Conservation (phyloP, 345 rosid genomes). For the Noccaea caerulescens region DNA sequence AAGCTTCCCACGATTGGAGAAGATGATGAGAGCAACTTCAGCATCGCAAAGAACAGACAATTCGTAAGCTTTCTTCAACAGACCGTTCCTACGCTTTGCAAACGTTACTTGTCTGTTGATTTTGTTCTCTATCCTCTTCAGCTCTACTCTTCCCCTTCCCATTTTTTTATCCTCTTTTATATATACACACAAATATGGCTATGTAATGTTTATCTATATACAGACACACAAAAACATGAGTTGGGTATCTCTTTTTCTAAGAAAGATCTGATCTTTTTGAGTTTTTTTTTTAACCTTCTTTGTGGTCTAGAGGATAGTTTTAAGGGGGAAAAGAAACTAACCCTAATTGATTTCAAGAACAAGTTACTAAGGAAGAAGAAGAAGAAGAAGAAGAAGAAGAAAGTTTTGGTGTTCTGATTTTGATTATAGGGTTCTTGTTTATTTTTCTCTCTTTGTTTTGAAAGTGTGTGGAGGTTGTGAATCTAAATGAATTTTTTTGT, state of each 20-base stretch:
- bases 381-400: conserved; percentile 27
- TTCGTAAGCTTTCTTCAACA: conserved; percentile 97
- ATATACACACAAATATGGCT: conserved; percentile 30
- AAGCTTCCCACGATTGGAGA: conserved; percentile 98
- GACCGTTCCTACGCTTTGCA: conserved; percentile 93
- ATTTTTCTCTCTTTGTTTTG: conserved; percentile 12
- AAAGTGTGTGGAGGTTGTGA: conserved; percentile 34
- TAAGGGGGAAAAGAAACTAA: background rate
- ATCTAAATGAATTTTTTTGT: conserved; percentile 11
- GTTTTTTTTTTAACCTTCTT: background rate
- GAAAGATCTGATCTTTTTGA: conserved; percentile 39
- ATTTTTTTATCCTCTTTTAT: conserved; percentile 44
- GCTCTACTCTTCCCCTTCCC: conserved; percentile 99
- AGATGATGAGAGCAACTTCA: conserved; percentile 93
- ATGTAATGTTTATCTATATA: conserved; percentile 34
- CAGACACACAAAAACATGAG: conserved; percentile 42
- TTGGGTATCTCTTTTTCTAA: conserved; percentile 33
- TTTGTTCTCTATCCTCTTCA: conserved; percentile 99
- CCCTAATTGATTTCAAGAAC: conserved; percentile 35
- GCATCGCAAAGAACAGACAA: conserved; percentile 95
- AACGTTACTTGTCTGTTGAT: conserved; percentile 99
- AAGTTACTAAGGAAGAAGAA: conserved; percentile 22
- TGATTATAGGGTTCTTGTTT: conserved; percentile 21
- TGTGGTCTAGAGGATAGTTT: background rate
- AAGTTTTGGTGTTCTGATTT: conserved; percentile 3